Base-by-base conservation (phyloP, 345 rosid genomes). In the Gynandropsis gynandra region DNA sequence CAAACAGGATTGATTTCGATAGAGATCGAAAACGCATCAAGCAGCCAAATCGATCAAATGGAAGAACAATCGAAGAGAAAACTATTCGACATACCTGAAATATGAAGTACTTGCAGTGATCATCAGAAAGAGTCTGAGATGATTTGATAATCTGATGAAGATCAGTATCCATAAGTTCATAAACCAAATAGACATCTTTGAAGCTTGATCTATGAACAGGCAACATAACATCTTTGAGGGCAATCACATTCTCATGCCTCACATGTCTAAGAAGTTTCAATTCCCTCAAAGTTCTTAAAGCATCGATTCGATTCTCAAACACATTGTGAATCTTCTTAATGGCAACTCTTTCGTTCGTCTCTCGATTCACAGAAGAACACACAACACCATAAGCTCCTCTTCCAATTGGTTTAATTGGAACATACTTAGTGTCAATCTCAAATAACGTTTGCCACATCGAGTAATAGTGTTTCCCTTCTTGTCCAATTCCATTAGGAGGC, bases 111-210 rank as follows among this genome's bases (percentile, higher is more conserved):
- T 83, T 79, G 84, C 80, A 83, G 71, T 87, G 96, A 48, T 89
- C 86, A 65, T 71, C 80, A 41, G 81, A 72, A 3, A 89, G 81
- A 4, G 85, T 63, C 58, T 87, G 89, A 12, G 86, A 46, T 18
- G 95, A 83, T 64, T 78, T 78, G 47, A 87, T 80, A 44, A 87
- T 83, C 64, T 83, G 95, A 75, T 82, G 89, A 64, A 90, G 72
- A 75, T 83, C 95, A 0, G 90, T 83, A 61, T 89, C 95, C 97
- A 89, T 89, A 15, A 89, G 81, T 70, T 89, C 97, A 42, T 76
- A 87, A 33, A 87, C 97, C 76, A 89, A 63, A 40, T 89, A 89
- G 1, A 86, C 96, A 68, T 89, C 97, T 64, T 64, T 80, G 31
- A 86, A 89, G 54, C 81, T 75, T 2, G 61, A 55, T 57, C 50